phyloP scores from a whole-genome alignment of 768 basidiomycete species.

The Agrocybe praecox region DNA sequence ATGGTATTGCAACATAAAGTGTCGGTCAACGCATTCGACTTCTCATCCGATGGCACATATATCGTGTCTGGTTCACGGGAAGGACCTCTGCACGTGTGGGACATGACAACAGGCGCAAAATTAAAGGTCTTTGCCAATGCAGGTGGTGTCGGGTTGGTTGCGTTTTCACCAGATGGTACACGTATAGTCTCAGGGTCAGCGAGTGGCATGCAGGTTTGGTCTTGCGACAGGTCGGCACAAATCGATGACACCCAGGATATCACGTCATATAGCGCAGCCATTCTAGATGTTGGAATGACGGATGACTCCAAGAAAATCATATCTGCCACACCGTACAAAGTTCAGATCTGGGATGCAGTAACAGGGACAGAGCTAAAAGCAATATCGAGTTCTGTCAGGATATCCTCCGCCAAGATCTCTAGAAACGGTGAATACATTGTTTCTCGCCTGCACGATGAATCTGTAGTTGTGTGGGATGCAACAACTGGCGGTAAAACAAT shows the following conservation, averaged over 20 bases:
- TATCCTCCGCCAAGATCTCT: no score
- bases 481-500: no score
- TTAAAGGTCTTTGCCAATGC: slow-evolving; percentile 3
- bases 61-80: slow-evolving; percentile 17
- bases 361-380: no score
- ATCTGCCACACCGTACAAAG: not conserved
- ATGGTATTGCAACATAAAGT: not conserved
- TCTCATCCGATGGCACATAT: slow-evolving; percentile 15
- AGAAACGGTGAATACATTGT: no score
- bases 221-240: no score
- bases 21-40: slow-evolving; percentile 1
- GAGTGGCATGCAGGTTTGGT: no score
- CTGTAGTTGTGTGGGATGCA: no score
- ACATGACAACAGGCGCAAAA: slow-evolving; percentile 7
- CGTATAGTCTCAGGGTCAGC: slow-evolving; percentile 1
- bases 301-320: not conserved
- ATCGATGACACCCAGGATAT: no score
- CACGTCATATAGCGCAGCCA: not conserved
- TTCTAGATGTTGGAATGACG: not conserved
- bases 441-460: no score
- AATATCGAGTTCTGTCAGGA: no score
- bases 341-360: no score
- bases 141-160: not conserved
- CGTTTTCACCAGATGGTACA: slow-evolving; percentile 1
- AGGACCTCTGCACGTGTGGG: slow-evolving; percentile 17